Base-by-base conservation (phyloP, 257 asterid genomes). In the Solanum virginianum region DNA sequence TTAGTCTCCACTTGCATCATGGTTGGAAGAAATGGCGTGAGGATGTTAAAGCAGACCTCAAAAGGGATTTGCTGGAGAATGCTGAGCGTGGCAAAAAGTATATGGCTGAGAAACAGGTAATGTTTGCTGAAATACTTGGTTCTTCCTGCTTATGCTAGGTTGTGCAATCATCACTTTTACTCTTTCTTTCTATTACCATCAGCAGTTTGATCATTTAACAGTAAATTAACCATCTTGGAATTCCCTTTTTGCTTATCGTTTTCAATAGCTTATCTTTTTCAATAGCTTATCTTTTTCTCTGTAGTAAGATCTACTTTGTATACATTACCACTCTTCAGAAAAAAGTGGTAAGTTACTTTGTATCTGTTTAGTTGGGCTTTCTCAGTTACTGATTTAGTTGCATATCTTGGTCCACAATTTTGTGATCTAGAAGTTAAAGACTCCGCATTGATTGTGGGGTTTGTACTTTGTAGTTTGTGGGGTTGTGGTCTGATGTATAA, bases 1-100 rank as follows among this genome's bases (percentile, higher is more conserved):
- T 86, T 72, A 88, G 91, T 79, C 85, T 88, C 84, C 92, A 88
- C 88, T 88, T 97, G 70, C 86, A 91, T 89, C 93, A 92, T 84
- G 98, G 98, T 80, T 97, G 99, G 99, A 95, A 91, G 91, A 92
- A 92, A 87, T 95, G 99, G 99, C 92, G 98, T 29, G 97, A 97
- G 83, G 97, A 92, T 81, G 93, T 68, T 82, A 97, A 92, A 86
- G 86, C 79, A 85, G 90, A 92, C 84, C 90, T 94, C 26, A 94
- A 95, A 91, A 89, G 82, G 82, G 91, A 90, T 83, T 87, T 95
- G 66, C 85, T 94, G 90, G 95, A 93, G 86, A 91, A 97, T 90
- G 86, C 90, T 81, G 98, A 93, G 85, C 90, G 92, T 39, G 94
- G 98, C 86, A 91, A 92, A 93, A 91, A 93, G 92, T 97, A 95